Evolutionary conservation across 1,284 basidiomycete species (phyloP).

Genomic region (Tremellales sp.): DNA sequence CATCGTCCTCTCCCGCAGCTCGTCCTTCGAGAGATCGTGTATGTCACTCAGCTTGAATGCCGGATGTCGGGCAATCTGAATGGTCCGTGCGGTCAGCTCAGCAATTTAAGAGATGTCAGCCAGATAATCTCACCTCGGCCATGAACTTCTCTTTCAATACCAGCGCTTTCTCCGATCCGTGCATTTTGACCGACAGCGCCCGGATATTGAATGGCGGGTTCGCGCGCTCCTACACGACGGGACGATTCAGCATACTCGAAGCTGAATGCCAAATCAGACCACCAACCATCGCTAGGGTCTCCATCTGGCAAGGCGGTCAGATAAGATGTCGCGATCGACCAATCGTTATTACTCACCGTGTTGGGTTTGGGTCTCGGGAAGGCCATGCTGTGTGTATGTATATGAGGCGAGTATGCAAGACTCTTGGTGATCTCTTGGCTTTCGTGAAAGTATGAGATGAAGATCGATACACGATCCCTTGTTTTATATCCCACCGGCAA

Average conservation of each 20-base stretch:
- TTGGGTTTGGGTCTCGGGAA: slow-evolving; percentile 47
- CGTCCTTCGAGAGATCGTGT: slow-evolving; percentile 56
- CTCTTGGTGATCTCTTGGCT: too few relatives aligned
- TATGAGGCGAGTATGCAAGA: neutral
- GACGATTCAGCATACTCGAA: neutral
- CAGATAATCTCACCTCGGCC: slow-evolving; percentile 50
- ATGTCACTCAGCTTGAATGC: slow-evolving; percentile 56
- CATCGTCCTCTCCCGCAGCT: slow-evolving; percentile 54
- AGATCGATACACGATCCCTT: too few relatives aligned
- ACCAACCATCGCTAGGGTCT: slow-evolving; percentile 46
- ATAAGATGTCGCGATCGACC: neutral
- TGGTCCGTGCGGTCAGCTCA: neutral
- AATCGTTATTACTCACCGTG: slow-evolving; percentile 42
- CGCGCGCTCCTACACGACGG: slow-evolving; percentile 45
- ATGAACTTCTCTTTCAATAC: slow-evolving; percentile 52
- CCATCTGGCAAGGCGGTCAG: slow-evolving; percentile 30
- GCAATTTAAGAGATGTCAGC: neutral
- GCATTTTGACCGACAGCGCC: slow-evolving; percentile 46
- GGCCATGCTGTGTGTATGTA: slow-evolving; percentile 28
- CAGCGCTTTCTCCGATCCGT: slow-evolving; percentile 45
- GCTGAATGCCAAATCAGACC: neutral
- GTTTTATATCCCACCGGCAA: too few relatives aligned
- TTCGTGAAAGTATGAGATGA: too few relatives aligned
- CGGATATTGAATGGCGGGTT: slow-evolving; percentile 54
- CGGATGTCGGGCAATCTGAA: slow-evolving; percentile 51